phyloP scores from a whole-genome alignment of 1,284 basidiomycete genomes.

The Malassezia slooffiae region DNA sequence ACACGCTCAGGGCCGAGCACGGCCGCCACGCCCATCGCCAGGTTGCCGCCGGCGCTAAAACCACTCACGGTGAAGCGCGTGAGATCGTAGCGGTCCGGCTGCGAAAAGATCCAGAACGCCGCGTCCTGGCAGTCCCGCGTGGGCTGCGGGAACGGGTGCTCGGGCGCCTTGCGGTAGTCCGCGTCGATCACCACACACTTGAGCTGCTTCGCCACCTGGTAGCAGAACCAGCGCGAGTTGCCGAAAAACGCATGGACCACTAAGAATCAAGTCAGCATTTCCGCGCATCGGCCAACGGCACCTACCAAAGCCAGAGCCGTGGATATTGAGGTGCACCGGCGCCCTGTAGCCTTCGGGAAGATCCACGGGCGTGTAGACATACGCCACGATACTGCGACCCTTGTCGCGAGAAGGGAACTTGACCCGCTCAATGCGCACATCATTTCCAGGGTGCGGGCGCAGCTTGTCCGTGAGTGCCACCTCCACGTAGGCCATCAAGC shows the following conservation, averaged over 20 bases:
- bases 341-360: slow-evolving; percentile 13
- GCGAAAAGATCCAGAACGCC: slow-evolving; percentile 17
- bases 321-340: slow-evolving; percentile 21
- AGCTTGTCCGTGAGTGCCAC: slow-evolving; percentile 9
- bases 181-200: slow-evolving; percentile 10
- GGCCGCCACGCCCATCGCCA: slow-evolving; percentile 23
- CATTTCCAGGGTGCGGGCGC: slow-evolving; percentile 7
- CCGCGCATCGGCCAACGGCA: slow-evolving; percentile 24
- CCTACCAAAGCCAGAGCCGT: slow-evolving; percentile 21
- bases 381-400: slow-evolving; percentile 20
- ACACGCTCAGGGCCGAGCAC: slow-evolving; percentile 22
- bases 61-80: slow-evolving; percentile 28
- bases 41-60: slow-evolving; percentile 35
- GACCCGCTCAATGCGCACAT: slow-evolving; percentile 13
- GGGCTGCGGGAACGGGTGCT: slow-evolving; percentile 33
- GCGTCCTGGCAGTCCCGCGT: slow-evolving; percentile 25
- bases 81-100: slow-evolving; percentile 19
- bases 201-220: slow-evolving; percentile 11
- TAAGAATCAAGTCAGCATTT: slow-evolving; percentile 7
- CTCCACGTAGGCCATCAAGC: slow-evolving; percentile 3
- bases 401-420: slow-evolving; percentile 22
- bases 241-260: slow-evolving; percentile 8
- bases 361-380: slow-evolving; percentile 23
- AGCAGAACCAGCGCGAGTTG: slow-evolving; percentile 20
- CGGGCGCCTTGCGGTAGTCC: slow-evolving; percentile 33